Base-by-base conservation (phyloP, 768 basidiomycete species). In the Rhizopogon salebrosus region DNA sequence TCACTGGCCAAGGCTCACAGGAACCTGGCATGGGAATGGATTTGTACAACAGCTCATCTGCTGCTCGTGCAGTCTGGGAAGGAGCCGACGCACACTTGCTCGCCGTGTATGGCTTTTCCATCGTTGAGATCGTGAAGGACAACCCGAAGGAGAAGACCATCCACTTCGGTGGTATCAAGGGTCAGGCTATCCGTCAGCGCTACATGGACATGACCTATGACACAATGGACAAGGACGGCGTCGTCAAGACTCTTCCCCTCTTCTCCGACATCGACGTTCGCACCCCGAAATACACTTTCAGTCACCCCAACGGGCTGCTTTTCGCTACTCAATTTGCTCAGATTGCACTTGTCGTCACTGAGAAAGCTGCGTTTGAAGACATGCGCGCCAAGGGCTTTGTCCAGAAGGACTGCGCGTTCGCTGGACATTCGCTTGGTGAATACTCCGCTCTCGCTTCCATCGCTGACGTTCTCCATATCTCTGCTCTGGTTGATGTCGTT, bases 141-240 rank as follows among this genome's bases (percentile, higher is more conserved):
- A 98, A 98, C 68, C 95, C 95, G 18, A 97, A 94, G 78, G 85
- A 90, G 71, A 93, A 98, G 77, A 99, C 94, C 0, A 87, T 99
- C 60, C 95, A 99, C 71, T 99, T 99, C 60, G 97, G 97, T 76
- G 97, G 97, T 67, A 91, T 98, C 71, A 98, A 98, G 74, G 97
- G 97, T 37, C 95, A 98, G 67, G 95, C 87, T 3, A 98, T 98
- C 58, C 90, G 97, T 26, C 90, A 95, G 62, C 85, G 97, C n/a
- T 99, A 99, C 74, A 98, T 98, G 92, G 94, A 95, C 60, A 97
- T 99, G 89, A 89, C 90, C 4, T 98, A 98, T 75, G 95, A 98
- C 65, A 86, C 93, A 0, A 88, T 92, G 80, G 95, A 97, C 72
- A 92, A 91, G 74, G 93, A 95, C 62, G 95, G 95, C 52, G 86